Base-by-base conservation (phyloP, 140 eudicot genomes). In the Erigeron philadelphicus region DNA sequence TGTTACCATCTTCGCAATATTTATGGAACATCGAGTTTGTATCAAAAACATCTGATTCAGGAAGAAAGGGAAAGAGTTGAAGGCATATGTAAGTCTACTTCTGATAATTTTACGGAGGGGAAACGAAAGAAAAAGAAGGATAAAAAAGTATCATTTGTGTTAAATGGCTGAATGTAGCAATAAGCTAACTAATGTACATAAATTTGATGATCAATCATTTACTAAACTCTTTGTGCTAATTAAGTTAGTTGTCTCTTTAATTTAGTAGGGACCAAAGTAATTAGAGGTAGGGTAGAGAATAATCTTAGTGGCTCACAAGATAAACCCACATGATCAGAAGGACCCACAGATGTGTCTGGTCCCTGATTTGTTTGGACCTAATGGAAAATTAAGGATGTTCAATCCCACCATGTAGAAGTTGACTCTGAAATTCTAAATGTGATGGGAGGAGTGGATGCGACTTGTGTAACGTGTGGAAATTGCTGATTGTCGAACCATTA, bases 1-100 rank as follows among this genome's bases (percentile, higher is more conserved):
- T 72, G 73, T 75, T 88, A 80, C 80, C 87, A 83, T 75, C 87
- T 90, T 63, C 84, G 75, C 63, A 75, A 83, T 73, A 77, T 90
- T 49, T 82, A 85, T 66, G 81, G 95, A 67, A 53, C 80, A 8
- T 75, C 80, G 45, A 72, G 72, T 38, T 60, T 75, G 62, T 59
- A 40, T 72, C 76, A 53, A 72, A 80, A 84, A 18, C 71, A 25
- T 50, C 68, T 52, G 55, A 45, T 45, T 71, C 61, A 74, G 65
- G 85, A 76, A 25, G 79, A 56, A 53, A 25, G 50, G 42, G 76
- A 49, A 40, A 66, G 64, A 17, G 81, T 75, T 68, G 84, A 71
- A 46, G 82, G 44, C 49, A 58, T 44, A 75, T 70, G 64, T n/a
- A 64, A 83, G 69, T 53, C 63, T 73, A 62, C 57, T 49, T 74